Evolutionary conservation across 2,329 filamentous ascomycete genomes (phyloP), one percentile per base, ranked within the genome.

Genomic region (Calonectria leucothoes): DNA sequence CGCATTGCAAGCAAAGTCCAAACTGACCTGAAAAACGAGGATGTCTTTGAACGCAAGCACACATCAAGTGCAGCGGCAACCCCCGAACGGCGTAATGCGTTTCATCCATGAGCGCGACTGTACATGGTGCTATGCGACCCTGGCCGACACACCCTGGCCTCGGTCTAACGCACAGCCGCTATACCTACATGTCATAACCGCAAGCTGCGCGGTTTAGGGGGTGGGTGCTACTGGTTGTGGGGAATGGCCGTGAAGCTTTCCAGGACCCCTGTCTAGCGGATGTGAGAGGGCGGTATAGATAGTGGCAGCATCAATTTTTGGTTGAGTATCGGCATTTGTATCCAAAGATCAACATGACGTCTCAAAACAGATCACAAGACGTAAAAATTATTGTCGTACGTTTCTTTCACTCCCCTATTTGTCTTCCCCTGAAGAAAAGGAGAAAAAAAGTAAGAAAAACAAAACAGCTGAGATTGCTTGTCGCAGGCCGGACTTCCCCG

Each of bases 381-480:
- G 72, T 76, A 3, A 77, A 76, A 55, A 76, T 77, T 15, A 75
- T 77, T 25, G 75, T 76, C 31, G 75, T 76, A 70, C 15, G 75
- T 70, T 27, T 5, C 31, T 7, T 25, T 5, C 1, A 7, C 20
- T 1, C 17, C 49, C 6, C 10, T 25, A 15, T 23, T 45, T 23
- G 20, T 11, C 3, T 17, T 45, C 23, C 4, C 20, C 8, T 23
- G 10, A 23, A 4, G 23, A 45, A 23, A 10, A 8, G 2, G 39
- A 45, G 7, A 45, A 45, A n/a, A n/a, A 17, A n/a, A 0, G 4
- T 4, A 4, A 3, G 35, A 14, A n/a, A 29, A 14, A n/a, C n/a
- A n/a, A n/a, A n/a, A n/a, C n/a, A n/a, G 15, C 55, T 75, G 45
- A 74, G 1, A 0, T 20, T 29, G 15, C 7, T 29, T 29, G 42